These are phyloP conservation scores for Erythrophleum ivorense DNA, from an alignment of 331 rosid genomes.

Conservation along the genomic window DNA sequence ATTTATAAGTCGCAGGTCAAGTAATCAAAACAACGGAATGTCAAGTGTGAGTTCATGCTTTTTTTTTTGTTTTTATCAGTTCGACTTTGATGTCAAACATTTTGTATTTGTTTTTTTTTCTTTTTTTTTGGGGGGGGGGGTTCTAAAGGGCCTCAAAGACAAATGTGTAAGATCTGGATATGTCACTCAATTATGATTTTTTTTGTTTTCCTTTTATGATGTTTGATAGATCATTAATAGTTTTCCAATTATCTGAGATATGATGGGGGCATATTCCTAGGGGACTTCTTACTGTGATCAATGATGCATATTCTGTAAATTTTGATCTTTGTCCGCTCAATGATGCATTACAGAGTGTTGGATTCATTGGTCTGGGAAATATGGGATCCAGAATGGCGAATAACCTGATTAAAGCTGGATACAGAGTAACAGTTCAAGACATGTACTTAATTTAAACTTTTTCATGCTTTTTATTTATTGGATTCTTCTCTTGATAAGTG, in stretches of 20 bases:
- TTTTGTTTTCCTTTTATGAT: not conserved
- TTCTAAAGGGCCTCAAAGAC: not conserved
- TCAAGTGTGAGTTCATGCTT: not conserved
- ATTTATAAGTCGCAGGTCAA: not conserved
- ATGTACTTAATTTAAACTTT: conserved; percentile 57
- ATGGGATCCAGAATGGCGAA: conserved; percentile 97
- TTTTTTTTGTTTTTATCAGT: too few relatives aligned
- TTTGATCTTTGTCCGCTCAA: conserved; percentile 25
- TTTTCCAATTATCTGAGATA: not conserved
- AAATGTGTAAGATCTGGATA: not conserved
- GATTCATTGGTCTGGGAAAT: conserved; percentile 96
- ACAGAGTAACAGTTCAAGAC: conserved; percentile 80
- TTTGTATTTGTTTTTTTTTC: too few relatives aligned
- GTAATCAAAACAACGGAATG: not conserved
- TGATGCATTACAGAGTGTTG: conserved; percentile 75
- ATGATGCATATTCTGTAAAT: conserved; percentile 32
- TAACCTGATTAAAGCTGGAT: conserved; percentile 85
- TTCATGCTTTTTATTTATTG: conserved; percentile 31
- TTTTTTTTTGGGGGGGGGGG: too few relatives aligned
- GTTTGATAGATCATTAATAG: conserved; percentile 8
- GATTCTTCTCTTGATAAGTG: conserved; percentile 20
- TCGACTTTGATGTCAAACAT: too few relatives aligned
- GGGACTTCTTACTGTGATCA: conserved; percentile 7
- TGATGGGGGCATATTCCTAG: not conserved
- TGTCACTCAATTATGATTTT: not conserved